phyloP scores from a whole-genome alignment of 208 protist species.

The Phytomonas sp. region DNA sequence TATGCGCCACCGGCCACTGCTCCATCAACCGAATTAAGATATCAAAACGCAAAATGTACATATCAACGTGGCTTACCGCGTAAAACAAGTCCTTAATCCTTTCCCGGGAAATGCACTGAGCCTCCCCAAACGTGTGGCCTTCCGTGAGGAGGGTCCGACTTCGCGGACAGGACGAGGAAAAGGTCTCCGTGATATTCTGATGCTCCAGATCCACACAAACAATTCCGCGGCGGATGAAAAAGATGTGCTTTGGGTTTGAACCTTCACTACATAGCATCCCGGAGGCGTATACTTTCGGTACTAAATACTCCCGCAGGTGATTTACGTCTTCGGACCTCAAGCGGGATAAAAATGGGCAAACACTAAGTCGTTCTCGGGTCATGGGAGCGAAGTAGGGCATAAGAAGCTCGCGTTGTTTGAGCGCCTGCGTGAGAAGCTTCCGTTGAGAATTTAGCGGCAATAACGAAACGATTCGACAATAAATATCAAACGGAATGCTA shows the following conservation, averaged over 20 bases:
- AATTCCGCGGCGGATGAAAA: constrained; percentile 68
- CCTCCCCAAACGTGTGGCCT: constrained; percentile 77
- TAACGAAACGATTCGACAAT: constrained; percentile 28
- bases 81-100: constrained; percentile 37
- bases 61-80: constrained; percentile 65
- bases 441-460: constrained; percentile 28
- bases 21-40: constrained; percentile 79
- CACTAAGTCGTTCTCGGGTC: constrained; percentile 37
- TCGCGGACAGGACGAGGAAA: constrained; percentile 20
- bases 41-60: constrained; percentile 67
- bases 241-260: constrained; percentile 40
- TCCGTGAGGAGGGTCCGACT: constrained; percentile 60
- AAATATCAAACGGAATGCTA: constrained; percentile 29
- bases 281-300: constrained; percentile 53
- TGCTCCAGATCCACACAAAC: constrained; percentile 51
- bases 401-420: constrained; percentile 44
- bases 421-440: constrained; percentile 26
- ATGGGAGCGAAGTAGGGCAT: constrained; percentile 60
- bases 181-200: constrained; percentile 10
- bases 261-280: constrained; percentile 58
- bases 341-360: constrained; percentile 51
- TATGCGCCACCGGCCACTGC: constrained; percentile 47
- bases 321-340: constrained; percentile 43
- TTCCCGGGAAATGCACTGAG: constrained; percentile 66
- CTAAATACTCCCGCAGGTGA: constrained; percentile 41